These are phyloP conservation scores for Wickerhamiella australiensis DNA, from an alignment of 805 yeast genomes.

Conservation along the genomic window DNA sequence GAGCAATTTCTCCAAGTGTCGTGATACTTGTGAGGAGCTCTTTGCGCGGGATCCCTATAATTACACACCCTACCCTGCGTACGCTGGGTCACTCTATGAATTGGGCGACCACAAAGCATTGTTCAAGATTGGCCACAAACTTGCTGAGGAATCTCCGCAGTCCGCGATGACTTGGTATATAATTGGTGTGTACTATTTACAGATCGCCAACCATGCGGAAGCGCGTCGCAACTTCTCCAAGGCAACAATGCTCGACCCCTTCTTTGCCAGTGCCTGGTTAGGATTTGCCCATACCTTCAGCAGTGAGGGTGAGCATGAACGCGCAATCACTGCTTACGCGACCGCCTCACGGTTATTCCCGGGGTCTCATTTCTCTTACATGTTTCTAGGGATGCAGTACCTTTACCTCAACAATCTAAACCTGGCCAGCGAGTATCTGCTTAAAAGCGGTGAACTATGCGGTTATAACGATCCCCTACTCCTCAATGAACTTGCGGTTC, in stretches of 20 bases:
- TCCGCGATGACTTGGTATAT: constrained; percentile 83
- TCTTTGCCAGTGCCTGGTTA: constrained; percentile 91
- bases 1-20: constrained; percentile 67
- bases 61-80: constrained; percentile 59
- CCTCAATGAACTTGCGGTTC: constrained; percentile 85
- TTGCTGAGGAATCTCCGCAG: constrained; percentile 75
- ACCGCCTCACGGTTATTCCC: constrained; percentile 81
- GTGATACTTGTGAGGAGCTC: constrained; percentile 53
- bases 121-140: constrained; percentile 66
- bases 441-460: constrained; percentile 63
- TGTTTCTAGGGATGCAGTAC: constrained; percentile 94
- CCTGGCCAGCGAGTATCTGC: constrained; percentile 75
- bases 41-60: constrained; percentile 50
- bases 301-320: constrained; percentile 97
- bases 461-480: constrained; percentile 73
- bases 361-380: constrained; percentile 68
- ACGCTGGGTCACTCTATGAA: constrained; percentile 75
- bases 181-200: constrained; percentile 78
- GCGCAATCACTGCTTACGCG: constrained; percentile 92
- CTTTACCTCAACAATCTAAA: constrained; percentile 71
- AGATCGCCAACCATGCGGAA: constrained; percentile 59
- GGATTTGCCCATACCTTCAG: constrained; percentile 98
- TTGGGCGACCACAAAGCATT: constrained; percentile 70
- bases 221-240: constrained; percentile 82
- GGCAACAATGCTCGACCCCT: constrained; percentile 78